Conservation (phyloP, 192 early-diverging fungal genomes). For the Backusella morwellensis region DNA sequence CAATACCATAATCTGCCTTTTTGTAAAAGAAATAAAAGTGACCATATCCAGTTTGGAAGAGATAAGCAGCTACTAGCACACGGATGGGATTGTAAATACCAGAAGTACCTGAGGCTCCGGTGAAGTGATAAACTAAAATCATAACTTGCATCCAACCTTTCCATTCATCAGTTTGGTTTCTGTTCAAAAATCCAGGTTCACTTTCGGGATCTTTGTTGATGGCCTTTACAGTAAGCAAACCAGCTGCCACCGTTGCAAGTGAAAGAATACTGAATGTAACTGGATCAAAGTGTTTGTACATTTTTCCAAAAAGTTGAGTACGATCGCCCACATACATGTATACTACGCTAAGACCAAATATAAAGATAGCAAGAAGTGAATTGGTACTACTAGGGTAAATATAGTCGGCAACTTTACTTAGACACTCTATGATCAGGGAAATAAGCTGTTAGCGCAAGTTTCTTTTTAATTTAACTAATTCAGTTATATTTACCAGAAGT, state of each 20-base stretch:
- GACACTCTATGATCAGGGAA: neutral
- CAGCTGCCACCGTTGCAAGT: slow-evolving; percentile 38
- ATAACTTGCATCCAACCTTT: slow-evolving; percentile 86
- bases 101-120: slow-evolving; percentile 59
- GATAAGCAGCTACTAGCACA: slow-evolving; percentile 71
- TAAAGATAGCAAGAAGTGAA: slow-evolving; percentile 43
- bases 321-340: slow-evolving; percentile 69
- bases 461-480: neutral
- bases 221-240: slow-evolving; percentile 41
- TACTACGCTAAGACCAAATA: slow-evolving; percentile 54
- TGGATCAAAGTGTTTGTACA: slow-evolving; percentile 57
- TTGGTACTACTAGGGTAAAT: slow-evolving; percentile 38
- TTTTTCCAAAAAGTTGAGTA: slow-evolving; percentile 64
- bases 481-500: neutral
- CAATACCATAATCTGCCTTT: slow-evolving; percentile 65
- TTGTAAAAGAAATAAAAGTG: slow-evolving; percentile 73
- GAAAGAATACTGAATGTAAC: slow-evolving; percentile 50
- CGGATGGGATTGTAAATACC: slow-evolving; percentile 74
- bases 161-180: slow-evolving; percentile 85
- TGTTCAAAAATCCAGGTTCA: slow-evolving; percentile 61
- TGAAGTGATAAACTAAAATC: slow-evolving; percentile 70
- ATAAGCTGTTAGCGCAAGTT: neutral
- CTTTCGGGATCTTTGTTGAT: slow-evolving; percentile 37
- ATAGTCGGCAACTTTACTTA: neutral
- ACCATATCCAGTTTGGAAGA: slow-evolving; percentile 84